phyloP scores from a whole-genome alignment of 169 alveolate species.

The Plasmodium cynomolgi region DNA sequence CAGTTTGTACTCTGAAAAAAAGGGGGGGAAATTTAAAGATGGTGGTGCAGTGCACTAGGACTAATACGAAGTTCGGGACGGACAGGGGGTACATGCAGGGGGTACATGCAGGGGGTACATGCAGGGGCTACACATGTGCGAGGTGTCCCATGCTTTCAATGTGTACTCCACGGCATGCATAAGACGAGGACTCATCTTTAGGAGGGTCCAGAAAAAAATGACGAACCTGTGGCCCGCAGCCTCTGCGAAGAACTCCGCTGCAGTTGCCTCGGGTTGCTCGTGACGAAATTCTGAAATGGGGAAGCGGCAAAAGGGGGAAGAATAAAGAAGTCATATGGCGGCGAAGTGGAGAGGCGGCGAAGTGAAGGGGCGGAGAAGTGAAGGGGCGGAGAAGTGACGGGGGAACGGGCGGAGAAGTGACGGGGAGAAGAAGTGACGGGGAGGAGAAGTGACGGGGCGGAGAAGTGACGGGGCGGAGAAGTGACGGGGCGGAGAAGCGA shows the following conservation, averaged over 20 bases:
- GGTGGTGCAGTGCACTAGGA: background rate
- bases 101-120: background rate
- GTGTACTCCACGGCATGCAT: background rate
- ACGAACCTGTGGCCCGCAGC: conserved; percentile 59
- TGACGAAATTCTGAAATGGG: conserved; percentile 38
- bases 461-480: too few relatives aligned
- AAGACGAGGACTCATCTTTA: background rate
- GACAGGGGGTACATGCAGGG: background rate
- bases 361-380: too few relatives aligned
- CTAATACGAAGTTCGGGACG: background rate
- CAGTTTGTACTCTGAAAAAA: conserved; percentile 39
- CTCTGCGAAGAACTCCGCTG: conserved; percentile 32
- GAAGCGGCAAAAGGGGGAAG: background rate
- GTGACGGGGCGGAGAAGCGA: background rate
- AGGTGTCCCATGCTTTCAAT: background rate
- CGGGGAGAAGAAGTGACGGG: background rate
- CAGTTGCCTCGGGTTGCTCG: conserved; percentile 35
- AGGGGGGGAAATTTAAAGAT: background rate
- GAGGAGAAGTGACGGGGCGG: background rate
- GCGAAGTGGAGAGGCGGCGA: too few relatives aligned
- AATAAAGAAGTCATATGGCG: background rate
- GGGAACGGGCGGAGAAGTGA: background rate
- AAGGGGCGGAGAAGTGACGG: background rate
- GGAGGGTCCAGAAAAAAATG: background rate
- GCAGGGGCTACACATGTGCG: background rate